phyloP scores from a whole-genome alignment of 1,284 basidiomycete species.

The Cutaneotrichosporon cavernicola region DNA sequence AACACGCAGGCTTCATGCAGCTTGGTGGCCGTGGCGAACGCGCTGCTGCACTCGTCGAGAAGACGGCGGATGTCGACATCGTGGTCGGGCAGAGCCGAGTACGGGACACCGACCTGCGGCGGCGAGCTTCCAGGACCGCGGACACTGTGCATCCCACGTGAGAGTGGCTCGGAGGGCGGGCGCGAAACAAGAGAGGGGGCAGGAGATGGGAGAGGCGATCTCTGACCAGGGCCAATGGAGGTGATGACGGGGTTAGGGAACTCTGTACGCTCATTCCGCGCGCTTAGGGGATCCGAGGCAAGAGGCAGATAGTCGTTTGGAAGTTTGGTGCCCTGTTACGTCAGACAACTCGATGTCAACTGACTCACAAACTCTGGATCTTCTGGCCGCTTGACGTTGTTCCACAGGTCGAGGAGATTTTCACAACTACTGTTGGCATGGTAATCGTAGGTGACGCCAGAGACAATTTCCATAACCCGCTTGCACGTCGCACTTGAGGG shows the following conservation, averaged over 20 bases:
- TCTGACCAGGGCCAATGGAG: background rate
- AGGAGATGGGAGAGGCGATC: constrained; percentile 11
- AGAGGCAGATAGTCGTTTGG: constrained; percentile 31
- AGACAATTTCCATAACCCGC: constrained; percentile 33
- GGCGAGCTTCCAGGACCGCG: background rate
- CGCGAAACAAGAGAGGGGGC: constrained; percentile 16
- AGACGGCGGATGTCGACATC: constrained; percentile 43
- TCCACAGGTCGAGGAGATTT: constrained; percentile 44
- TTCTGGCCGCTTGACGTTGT: constrained; percentile 45
- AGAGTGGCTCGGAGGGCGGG: constrained; percentile 13
- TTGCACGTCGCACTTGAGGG: constrained; percentile 15
- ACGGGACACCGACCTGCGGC: constrained; percentile 28
- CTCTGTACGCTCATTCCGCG: constrained; percentile 9
- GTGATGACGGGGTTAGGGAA: background rate
- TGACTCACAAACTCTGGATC: constrained; percentile 47
- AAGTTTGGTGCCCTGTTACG: constrained; percentile 40
- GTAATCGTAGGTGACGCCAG: constrained; percentile 43
- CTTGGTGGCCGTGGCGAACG: constrained; percentile 43
- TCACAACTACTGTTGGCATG: constrained; percentile 47
- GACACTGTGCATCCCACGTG: constrained; percentile 1
- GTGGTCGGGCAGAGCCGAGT: constrained; percentile 40
- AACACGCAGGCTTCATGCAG: constrained; percentile 43
- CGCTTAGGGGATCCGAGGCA: constrained; percentile 7
- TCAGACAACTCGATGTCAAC: constrained; percentile 10
- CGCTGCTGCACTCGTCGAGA: constrained; percentile 42